Evolutionary conservation across 75 land plant species (phyloP).

Genomic region (Cunninghamia lanceolata): DNA sequence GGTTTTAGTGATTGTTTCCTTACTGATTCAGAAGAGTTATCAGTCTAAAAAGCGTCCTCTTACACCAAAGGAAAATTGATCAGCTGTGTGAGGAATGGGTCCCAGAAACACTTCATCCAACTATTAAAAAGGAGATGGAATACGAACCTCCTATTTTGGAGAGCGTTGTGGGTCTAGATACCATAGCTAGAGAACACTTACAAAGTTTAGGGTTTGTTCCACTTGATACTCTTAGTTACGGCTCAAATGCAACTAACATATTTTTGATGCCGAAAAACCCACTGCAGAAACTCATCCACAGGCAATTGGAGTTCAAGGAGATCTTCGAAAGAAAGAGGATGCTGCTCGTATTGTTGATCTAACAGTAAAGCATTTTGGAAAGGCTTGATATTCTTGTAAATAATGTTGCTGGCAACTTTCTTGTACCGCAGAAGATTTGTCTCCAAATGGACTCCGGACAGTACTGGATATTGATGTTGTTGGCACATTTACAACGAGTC

Average conservation of each 20-base stretch:
- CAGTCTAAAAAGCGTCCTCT: no score
- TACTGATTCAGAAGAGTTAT: no score
- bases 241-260: not conserved
- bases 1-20: no score
- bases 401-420: slow-evolving; percentile 98
- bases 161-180: no score
- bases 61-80: slow-evolving; percentile 96
- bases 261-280: slow-evolving; percentile 9
- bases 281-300: slow-evolving; percentile 12
- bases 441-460: slow-evolving; percentile 96
- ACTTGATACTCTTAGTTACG: not conserved
- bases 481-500: slow-evolving; percentile 97
- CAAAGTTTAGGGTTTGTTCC: not conserved
- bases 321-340: slow-evolving; percentile 91
- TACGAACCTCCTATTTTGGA: slow-evolving; percentile 66
- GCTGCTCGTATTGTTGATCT: slow-evolving; percentile 70
- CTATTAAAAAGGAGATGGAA: slow-evolving; percentile 70
- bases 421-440: slow-evolving; percentile 90
- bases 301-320: slow-evolving; percentile 80
- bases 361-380: slow-evolving; percentile 77
- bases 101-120: slow-evolving; percentile 84
- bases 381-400: slow-evolving; percentile 95
- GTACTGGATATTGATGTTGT: slow-evolving; percentile 95
- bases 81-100: slow-evolving; percentile 89
- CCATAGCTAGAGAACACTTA: slow-evolving; percentile 33